Base-by-base conservation (phyloP, 75 land plant species). In the Pseudotsuga menziesii region DNA sequence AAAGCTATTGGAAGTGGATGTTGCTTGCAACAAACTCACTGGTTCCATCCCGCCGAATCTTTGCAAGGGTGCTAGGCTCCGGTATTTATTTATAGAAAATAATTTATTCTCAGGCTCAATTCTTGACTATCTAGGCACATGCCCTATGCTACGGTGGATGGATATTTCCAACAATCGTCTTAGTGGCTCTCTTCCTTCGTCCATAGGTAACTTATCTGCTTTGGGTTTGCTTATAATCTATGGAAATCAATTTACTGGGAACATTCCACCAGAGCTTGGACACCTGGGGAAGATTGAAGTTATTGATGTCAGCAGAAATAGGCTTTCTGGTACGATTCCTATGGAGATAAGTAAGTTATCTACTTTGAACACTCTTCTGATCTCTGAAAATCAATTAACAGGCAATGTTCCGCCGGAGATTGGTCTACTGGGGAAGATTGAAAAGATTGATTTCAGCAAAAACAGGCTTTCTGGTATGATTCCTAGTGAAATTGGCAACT, bases 81-180 rank as follows among this genome's bases (percentile, higher is more conserved):
- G 83, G 79, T 88, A 89, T 5, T 80, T 96, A 23, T 89, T 90
- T 60, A 81, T 90, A 17, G 75, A 89, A 36, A 79, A 82, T 41
- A 96, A 96, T 58, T 81, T 77, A 56, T 75, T 96, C 75, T 84
- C 85, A 17, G 99, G 99, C 22, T 78, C 80, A 4, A 87, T 96
- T 20, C 97, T 97, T 11, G 82, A 79, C 6, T 57, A 85, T 15
- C 81, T 93, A 2, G 94, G 89, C 19, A 54, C 70, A 7, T 92
- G 96, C 75, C 81, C 52, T n/a, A 84, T 29, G 32, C 32, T 29
- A 29, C 1, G 32, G 32, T 29, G 32, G 32, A 29, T 29, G 1
- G 32, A 29, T 59, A 20, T 16, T 29, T 29, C 16, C 61, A 16
- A 59, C 1, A 29, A 29, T 29, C 32, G 32, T 29, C 32, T 29